Base-by-base conservation (phyloP, 2,329 filamentous ascomycete species). In the Aspergillus uvarum region DNA sequence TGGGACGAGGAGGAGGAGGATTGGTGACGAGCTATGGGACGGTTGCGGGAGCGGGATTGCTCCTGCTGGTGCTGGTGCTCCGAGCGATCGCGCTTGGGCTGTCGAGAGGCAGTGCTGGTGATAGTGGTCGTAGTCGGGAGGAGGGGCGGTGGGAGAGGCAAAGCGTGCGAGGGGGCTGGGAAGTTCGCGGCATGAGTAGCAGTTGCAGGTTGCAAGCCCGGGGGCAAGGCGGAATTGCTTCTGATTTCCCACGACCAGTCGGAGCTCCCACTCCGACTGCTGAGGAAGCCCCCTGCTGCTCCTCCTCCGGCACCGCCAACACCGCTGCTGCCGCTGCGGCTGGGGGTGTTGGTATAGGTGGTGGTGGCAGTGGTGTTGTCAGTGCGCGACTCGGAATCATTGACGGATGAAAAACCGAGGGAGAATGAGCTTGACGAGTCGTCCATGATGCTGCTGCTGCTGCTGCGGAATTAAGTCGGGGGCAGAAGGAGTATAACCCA, bases 1-100 rank as follows among this genome's bases (percentile, higher is more conserved):
- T 38, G 51, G 2, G 62, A 59, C 2, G 62, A 58, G 1, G 62
- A 58, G 22, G 51, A 52, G 19, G 61, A 62, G 3, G 55, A 65
- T 24, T 38, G 54, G 10, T 59, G 31, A 31, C 29, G 49, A n/a
- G 35, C n/a, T 11, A 44, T 19, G 38, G 38, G 38, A 44, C 38
- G 38, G 38, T 44, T 19, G 38, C 38, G 38, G 16, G 38, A 44
- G 6, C 38, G 38, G 7, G 38, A 8, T 44, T 19, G 38, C 38
- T 44, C 14, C 16, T 44, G 38, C 14, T 7, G 38, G 26, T 29
- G 26, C 26, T 29, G 26, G 6, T 16, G 38, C 16, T 44, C 38
- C 14, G 16, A 44, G 38, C 6, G 16, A 5, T 19, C 16, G 14
- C 16, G 16, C 12, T 16, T 44, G 38, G 38, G 14, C n/a, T 6